phyloP scores from a whole-genome alignment of 2,329 filamentous ascomycete species.

The Pleoardoris graminearum region DNA sequence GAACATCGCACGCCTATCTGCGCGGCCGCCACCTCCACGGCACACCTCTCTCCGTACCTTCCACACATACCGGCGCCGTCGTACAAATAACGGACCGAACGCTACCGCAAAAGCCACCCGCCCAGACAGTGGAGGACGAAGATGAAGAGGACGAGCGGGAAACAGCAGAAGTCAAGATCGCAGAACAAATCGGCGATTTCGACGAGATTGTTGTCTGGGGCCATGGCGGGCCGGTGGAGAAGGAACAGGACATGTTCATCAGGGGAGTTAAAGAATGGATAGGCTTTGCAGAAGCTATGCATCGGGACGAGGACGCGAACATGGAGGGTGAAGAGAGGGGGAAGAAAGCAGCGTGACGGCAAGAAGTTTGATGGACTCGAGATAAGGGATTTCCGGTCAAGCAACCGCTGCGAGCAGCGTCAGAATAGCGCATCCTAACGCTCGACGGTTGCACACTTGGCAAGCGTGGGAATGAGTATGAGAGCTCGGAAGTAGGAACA shows the following conservation, averaged over 20 bases:
- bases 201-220: slow-evolving; percentile 81
- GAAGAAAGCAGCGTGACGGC: too few relatives aligned
- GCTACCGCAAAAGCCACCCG: slow-evolving; percentile 17
- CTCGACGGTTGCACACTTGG: too few relatives aligned
- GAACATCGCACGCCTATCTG: slow-evolving; percentile 31
- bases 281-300: slow-evolving; percentile 64
- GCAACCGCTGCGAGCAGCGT: too few relatives aligned
- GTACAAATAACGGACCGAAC: slow-evolving; percentile 35
- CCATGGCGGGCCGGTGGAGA: slow-evolving; percentile 69
- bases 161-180: slow-evolving; percentile 41
- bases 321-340: background rate
- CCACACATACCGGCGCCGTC: slow-evolving; percentile 64
- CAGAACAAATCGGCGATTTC: slow-evolving; percentile 70
- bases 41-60: slow-evolving; percentile 66
- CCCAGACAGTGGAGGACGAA: background rate
- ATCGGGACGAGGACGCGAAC: slow-evolving; percentile 28
- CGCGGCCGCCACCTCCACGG: slow-evolving; percentile 80
- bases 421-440: too few relatives aligned
- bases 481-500: too few relatives aligned
- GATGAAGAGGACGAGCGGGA: slow-evolving; percentile 17
- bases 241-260: slow-evolving; percentile 68
- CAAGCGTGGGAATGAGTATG: too few relatives aligned
- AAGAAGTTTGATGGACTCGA: too few relatives aligned
- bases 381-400: too few relatives aligned
- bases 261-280: slow-evolving; percentile 83